Base-by-base conservation (phyloP, 768 basidiomycete genomes). In the Lentinula raphanica region DNA sequence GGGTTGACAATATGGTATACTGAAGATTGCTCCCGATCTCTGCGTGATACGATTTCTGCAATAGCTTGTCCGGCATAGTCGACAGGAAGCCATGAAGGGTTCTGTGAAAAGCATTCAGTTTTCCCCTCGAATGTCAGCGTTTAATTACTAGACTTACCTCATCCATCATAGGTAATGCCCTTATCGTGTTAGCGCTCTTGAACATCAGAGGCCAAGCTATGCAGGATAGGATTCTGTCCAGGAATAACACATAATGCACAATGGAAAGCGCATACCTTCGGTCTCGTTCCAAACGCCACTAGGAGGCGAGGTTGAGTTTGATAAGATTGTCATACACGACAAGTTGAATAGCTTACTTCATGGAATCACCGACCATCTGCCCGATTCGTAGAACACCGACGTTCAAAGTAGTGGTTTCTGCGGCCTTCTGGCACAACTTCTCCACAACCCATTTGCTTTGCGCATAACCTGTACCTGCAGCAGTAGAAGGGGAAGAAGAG, bases 231-330 rank as follows among this genome's bases (percentile, higher is more conserved):
- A 44, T 15, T 6, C n/a, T 6, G 9, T 23, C 8, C 23, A 19
- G 9, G 25, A n/a, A 29, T 17, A 29, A 23, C 6, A n/a, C n/a
- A n/a, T n/a, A 36, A 40, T 19, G 21, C 19, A 35, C 13, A 35
- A 29, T 38, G 0, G 19, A 0, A 31, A 1, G 38, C 9, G 25
- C 31, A 7, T 54, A 72, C 72, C 64, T 66, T 74, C 82, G 0
- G 80, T 82, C 60, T 80, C 77, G 66, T 81, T 82, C 81, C 80
- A 82, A 5, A 79, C 74, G 5, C 79, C 80, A 42, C 74, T 72
- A 27, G 27, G 17, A 28, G 29, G 38, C 6, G 17, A 23, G 21
- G 11, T n/a, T n/a, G 28, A 2, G 2, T 3, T 25, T 25, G 13
- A 23, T 21, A 13, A 15, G 44, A 29, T 7, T n/a, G 9, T 5